Base-by-base conservation (phyloP, 352 stramenopile genomes). In the Pythium apleroticum region DNA sequence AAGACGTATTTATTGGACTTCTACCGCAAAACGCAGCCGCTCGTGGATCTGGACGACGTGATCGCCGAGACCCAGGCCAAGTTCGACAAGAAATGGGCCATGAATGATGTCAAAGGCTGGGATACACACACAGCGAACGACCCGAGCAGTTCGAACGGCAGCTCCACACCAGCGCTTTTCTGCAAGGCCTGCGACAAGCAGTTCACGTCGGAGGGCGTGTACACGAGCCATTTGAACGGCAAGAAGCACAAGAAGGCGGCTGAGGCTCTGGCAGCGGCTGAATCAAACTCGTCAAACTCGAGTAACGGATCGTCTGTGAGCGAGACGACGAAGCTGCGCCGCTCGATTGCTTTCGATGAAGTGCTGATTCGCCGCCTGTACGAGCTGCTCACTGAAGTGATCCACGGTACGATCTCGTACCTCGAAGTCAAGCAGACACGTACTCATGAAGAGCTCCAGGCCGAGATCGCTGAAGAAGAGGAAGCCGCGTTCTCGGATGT, bases 381-480 rank as follows among this genome's bases (percentile, higher is more conserved):
- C 62, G 84, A 91, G 69, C 64, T 95, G 28, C 73, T 95, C 11
- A 93, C 86, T 0, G 86, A 95, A 71, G 86, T 95, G 17, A 82
- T 93, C 22, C 86, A 95, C 45, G 84, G 77, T 15, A 95, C 86
- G 22, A 91, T 95, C 54, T 86, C 86, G 37, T 95, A 92, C 63
- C 65, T 95, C 37, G 86, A 95, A 57, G 74, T 91, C 22, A 97
- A 97, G 74, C 86, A 93, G 60, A 95, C 89, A 15, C 85, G 88
- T 39, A 96, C 85, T 15, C 89, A 93, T 57, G 88, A 95, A 35
- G 89, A 97, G 62, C 75, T 95, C 19, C 84, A 93, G 69, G 82
- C 84, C 9, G 86, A 93, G 64, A 93, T 94, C 43, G 77, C 82
- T 4, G 88, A 96, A 52, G 86, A 97, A 37, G 90, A 97, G 52